Evolutionary conservation across 1,139 yeast genomes (phyloP).

Genomic region (Suhomyces terraborum): DNA sequence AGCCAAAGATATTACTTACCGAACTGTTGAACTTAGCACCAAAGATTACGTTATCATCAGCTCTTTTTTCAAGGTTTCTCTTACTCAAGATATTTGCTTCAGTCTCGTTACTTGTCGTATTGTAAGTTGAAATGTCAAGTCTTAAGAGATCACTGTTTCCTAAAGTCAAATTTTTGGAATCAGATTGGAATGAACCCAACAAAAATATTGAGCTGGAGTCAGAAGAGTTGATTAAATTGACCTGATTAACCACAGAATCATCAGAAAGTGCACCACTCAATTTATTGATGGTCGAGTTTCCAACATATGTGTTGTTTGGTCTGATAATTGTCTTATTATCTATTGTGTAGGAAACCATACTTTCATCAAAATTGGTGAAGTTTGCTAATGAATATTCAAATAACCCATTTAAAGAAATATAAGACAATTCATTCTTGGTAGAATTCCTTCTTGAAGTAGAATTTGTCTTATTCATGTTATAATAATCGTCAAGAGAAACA

Average conservation of each 20-base stretch:
- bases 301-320: slow-evolving; percentile 48
- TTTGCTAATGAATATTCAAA: slow-evolving; percentile 80
- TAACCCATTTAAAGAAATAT: slow-evolving; percentile 60
- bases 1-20: slow-evolving; percentile 26
- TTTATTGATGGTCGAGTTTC: slow-evolving; percentile 68
- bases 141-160: slow-evolving; percentile 32
- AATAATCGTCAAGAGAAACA: slow-evolving; percentile 49
- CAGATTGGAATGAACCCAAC: slow-evolving; percentile 53
- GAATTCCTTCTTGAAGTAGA: slow-evolving; percentile 20
- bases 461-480: slow-evolving; percentile 33
- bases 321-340: slow-evolving; percentile 33
- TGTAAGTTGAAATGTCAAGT: slow-evolving; percentile 32
- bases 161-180: slow-evolving; percentile 32
- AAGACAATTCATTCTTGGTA: slow-evolving; percentile 27
- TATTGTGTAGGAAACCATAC: slow-evolving; percentile 29
- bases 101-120: slow-evolving; percentile 37
- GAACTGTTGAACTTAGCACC: slow-evolving; percentile 38
- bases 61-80: slow-evolving; percentile 25
- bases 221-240: slow-evolving; percentile 30
- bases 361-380: slow-evolving; percentile 52
- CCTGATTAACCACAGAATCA: slow-evolving; percentile 42
- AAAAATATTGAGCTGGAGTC: slow-evolving; percentile 32
- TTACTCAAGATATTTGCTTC: slow-evolving; percentile 14
- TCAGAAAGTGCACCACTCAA: slow-evolving; percentile 54
- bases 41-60: slow-evolving; percentile 21